Evolutionary conservation across 2,329 filamentous ascomycete genomes (phyloP), one percentile per base, ranked within the genome.

Genomic region (Aspergillus felis): DNA sequence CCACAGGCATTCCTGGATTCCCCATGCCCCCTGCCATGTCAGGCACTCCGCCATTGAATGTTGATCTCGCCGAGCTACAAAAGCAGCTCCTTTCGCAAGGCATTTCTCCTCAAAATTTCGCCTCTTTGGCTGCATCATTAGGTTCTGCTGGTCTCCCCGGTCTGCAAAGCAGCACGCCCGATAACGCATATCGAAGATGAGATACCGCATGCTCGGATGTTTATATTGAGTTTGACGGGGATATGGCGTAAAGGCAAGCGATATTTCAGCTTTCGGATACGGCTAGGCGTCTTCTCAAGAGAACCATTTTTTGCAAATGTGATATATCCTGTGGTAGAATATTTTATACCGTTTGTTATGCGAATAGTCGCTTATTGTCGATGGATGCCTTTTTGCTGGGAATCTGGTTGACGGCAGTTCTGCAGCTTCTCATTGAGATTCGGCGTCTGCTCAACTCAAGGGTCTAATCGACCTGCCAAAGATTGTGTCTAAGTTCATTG

Each of bases 201-300:
- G 20, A 71, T 61, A 14, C 50, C 70, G 88, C 58, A 81, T 78
- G 64, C 78, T 87, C 59, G 90, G 83, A 5, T 91, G 47, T 20
- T 41, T 50, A 12, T 90, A 8, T 75, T 96, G 27, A 46, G 28
- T 56, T 41, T n/a, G 44, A 38, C 8, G 41, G 22, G 44, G 46
- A 35, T 50, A 25, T 56, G 28, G 54, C 49, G 54, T 52, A 47
- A 27, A 24, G n/a, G 22, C 25, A 8, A 22, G 12, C 20, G 35
- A 46, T 22, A n/a, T 9, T 17, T 50, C 44, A 47, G 10, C 29
- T 22, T 51, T 51, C 44, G 6, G 44, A 47, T 24, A 24, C 44
- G 27, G 44, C 24, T 25, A 24, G 44, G 44, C 24, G 9, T 7
- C 27, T 27, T 7, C 49, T 49, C 28, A 41, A 25, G 41, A 44